These are phyloP conservation scores for Fusarium continuum DNA, from an alignment of 2,329 filamentous ascomycete species.

Conservation along the genomic window DNA sequence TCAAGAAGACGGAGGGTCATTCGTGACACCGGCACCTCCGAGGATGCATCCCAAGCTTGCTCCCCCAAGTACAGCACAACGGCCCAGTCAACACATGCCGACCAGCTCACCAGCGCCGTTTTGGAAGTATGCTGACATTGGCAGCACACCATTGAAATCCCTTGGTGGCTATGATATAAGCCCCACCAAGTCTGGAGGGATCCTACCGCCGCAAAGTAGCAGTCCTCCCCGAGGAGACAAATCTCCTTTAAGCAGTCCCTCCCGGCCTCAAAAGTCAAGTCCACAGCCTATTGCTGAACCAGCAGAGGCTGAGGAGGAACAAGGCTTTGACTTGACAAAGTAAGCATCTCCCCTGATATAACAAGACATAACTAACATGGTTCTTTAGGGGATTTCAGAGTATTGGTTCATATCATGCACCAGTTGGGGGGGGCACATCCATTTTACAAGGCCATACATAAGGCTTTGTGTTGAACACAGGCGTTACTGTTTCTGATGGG, in stretches of 20 bases:
- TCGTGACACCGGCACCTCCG: slow-evolving; percentile 77
- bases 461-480: not conserved
- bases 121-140: slow-evolving; percentile 85
- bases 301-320: slow-evolving; percentile 56
- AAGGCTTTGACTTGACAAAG: slow-evolving; percentile 68
- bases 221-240: slow-evolving; percentile 63
- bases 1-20: slow-evolving; percentile 68
- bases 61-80: slow-evolving; percentile 81
- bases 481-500: slow-evolving; percentile 11
- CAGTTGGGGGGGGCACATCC: slow-evolving; percentile 57
- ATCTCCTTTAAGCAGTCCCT: slow-evolving; percentile 63
- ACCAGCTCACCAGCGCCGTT: slow-evolving; percentile 87
- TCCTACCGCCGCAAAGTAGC: slow-evolving; percentile 62
- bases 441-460: slow-evolving; percentile 52
- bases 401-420: slow-evolving; percentile 70
- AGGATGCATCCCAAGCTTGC: slow-evolving; percentile 78
- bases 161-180: slow-evolving; percentile 63
- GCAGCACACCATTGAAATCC: slow-evolving; percentile 73
- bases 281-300: slow-evolving; percentile 44
- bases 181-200: slow-evolving; percentile 61
- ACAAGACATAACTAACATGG: slow-evolving; percentile 18
- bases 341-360: slow-evolving; percentile 45
- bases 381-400: slow-evolving; percentile 68
- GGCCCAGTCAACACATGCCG: slow-evolving; percentile 86
- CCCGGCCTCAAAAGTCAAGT: slow-evolving; percentile 51